These are phyloP conservation scores for Zanthoxylum bungeanum DNA, from an alignment of 345 rosid species.

Conservation along the genomic window DNA sequence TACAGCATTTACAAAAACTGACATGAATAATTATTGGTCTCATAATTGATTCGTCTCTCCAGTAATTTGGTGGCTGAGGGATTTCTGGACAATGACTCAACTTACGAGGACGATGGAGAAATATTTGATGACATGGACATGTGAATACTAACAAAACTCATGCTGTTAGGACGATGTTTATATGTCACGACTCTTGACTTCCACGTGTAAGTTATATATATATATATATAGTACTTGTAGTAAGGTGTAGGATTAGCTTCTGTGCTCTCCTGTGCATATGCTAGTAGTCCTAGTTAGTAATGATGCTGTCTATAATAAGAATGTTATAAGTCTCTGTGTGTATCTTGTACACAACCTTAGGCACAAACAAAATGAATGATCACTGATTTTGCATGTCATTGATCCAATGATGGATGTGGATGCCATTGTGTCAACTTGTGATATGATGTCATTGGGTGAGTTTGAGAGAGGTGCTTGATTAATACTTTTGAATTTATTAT, in stretches of 20 bases:
- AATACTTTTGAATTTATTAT: too few relatives aligned
- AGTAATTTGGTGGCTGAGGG: conserved; percentile 79
- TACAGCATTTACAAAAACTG: not conserved
- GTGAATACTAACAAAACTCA: conserved; percentile 28
- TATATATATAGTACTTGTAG: not conserved
- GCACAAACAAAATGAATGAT: not conserved
- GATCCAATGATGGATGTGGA: too few relatives aligned
- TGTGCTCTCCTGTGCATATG: not conserved
- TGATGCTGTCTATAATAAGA: conserved; percentile 6
- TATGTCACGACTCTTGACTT: conserved; percentile 19
- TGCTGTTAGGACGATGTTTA: conserved; percentile 11
- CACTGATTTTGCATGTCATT: too few relatives aligned
- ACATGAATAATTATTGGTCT: not conserved
- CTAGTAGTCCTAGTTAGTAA: conserved; percentile 2
- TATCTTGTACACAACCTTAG: too few relatives aligned
- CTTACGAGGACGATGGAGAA: conserved; percentile 63
- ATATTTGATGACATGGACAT: conserved; percentile 84
- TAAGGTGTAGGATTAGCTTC: conserved; percentile 20
- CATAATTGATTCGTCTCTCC: conserved; percentile 31
- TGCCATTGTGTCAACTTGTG: not conserved
- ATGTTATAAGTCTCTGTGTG: not conserved
- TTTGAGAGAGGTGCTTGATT: too few relatives aligned
- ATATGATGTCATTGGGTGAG: too few relatives aligned
- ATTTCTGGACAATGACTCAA: conserved; percentile 34
- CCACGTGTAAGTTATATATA: not conserved